Evolutionary conservation across 1,139 yeast genomes (phyloP), one percentile per base, ranked within the genome.

Genomic region (Debaryomyces singareniensis): DNA sequence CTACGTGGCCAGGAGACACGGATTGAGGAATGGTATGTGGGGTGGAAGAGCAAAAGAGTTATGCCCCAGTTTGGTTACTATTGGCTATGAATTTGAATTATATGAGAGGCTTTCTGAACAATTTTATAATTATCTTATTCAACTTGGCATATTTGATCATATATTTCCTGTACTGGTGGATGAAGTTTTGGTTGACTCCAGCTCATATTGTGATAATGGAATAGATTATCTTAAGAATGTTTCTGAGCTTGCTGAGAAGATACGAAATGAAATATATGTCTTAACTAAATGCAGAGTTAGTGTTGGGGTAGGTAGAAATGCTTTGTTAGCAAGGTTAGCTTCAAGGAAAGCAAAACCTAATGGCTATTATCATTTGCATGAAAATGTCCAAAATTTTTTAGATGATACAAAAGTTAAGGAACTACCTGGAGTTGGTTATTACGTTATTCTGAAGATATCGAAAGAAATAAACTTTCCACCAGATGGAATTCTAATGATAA

Each of bases 1-100:
- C 49, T 91, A 91, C 49, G 77, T 70, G 6, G 96, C 96, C 1
- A 66, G 97, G 20, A 51, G 60, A 21, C 64, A 38, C 39, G 96
- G 97, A 0, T 76, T 91, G 2, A 62, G 51, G 27, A 89, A 91
- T 51, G 96, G 97, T 0, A 83, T 82, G 94, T 89, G 96, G 96
- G 68, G 84, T 2, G 58, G 73, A 1, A 47, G 60, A 5, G 97
- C 96, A 0, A 62, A 56, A 36, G 50, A 55, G 26, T 37, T 72
- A 24, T 84, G 96, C 44, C 93, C 95, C 0, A 60, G 70, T 3
- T 51, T 89, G 23, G 54, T 71, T 2, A 60, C 73, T 12, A 45
- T 87, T 15, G 80, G 76, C 4, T 89, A 87, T 50, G 83, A 86
- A 35, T 89, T 87, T 51, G 76, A 70, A 5, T 68, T 71, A 4